Conservation (phyloP, 345 rosid genomes). For the Cardiospermum halicacabum region DNA sequence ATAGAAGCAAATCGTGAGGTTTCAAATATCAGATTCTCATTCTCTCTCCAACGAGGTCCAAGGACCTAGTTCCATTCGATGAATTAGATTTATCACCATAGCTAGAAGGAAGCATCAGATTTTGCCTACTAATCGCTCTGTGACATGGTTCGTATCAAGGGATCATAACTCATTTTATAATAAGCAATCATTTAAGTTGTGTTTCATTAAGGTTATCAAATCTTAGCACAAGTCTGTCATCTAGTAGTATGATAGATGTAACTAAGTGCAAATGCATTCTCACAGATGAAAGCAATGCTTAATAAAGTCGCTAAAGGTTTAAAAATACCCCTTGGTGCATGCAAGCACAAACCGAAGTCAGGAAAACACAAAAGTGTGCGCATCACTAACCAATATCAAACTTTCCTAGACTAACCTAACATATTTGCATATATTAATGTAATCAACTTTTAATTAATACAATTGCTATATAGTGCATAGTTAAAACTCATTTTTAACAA, state of each 20-base stretch:
- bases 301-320: background rate
- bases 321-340: background rate
- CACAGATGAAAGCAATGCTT: background rate
- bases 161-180: no score
- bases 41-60: no score
- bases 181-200: background rate
- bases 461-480: background rate
- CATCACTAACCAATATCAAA: background rate
- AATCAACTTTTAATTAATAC: background rate
- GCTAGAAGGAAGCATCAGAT: no score
- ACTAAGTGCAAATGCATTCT: background rate
- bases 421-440: background rate
- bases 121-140: no score
- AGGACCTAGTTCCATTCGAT: no score
- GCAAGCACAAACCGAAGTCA: background rate
- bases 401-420: background rate
- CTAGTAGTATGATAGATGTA: background rate
- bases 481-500: background rate
- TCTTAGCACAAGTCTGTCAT: background rate
- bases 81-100: no score
- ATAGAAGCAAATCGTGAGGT: no score
- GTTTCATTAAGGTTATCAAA: background rate
- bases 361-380: background rate
- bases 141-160: no score
- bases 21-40: no score